Conservation (phyloP, 78 protist species). For the Chrysochromulina parva region DNA sequence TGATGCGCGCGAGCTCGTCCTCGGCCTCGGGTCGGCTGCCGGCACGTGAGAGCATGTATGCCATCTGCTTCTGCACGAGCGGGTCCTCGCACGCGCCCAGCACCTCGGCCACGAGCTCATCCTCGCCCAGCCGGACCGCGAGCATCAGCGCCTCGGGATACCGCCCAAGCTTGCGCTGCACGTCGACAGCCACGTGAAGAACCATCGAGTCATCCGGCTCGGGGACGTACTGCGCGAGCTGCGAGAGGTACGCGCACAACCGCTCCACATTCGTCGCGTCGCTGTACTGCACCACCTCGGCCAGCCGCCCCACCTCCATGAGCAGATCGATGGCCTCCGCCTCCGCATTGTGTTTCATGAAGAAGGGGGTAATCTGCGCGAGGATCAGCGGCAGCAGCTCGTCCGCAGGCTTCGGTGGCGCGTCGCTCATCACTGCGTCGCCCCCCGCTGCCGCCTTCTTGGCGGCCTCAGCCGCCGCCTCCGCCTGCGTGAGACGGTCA, state of each 20-base stretch:
- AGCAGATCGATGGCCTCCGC: slow-evolving; percentile 94
- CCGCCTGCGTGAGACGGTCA: slow-evolving; percentile 19
- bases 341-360: slow-evolving; percentile 82
- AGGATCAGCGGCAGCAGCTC: neutral
- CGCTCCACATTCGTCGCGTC: slow-evolving; percentile 77
- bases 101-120: neutral
- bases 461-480: neutral
- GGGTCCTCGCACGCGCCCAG: slow-evolving; percentile 11
- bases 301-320: slow-evolving; percentile 67
- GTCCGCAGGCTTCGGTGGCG: neutral
- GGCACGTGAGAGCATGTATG: slow-evolving; percentile 72
- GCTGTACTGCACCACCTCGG: neutral
- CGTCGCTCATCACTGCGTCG: neutral
- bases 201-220: slow-evolving; percentile 77
- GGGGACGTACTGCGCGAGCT: slow-evolving; percentile 76
- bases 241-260: slow-evolving; percentile 81
- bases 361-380: neutral
- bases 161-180: slow-evolving; percentile 43
- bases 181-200: slow-evolving; percentile 46
- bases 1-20: slow-evolving; percentile 52
- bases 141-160: slow-evolving; percentile 52
- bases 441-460: too few relatives aligned
- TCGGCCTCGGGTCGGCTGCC: slow-evolving; percentile 3
- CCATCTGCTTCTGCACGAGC: slow-evolving; percentile 77
- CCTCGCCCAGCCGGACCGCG: slow-evolving; percentile 45